Evolutionary conservation across 2,329 filamentous ascomycete species (phyloP), one percentile per base, ranked within the genome.

Genomic region (Diaporthe aspalathi): DNA sequence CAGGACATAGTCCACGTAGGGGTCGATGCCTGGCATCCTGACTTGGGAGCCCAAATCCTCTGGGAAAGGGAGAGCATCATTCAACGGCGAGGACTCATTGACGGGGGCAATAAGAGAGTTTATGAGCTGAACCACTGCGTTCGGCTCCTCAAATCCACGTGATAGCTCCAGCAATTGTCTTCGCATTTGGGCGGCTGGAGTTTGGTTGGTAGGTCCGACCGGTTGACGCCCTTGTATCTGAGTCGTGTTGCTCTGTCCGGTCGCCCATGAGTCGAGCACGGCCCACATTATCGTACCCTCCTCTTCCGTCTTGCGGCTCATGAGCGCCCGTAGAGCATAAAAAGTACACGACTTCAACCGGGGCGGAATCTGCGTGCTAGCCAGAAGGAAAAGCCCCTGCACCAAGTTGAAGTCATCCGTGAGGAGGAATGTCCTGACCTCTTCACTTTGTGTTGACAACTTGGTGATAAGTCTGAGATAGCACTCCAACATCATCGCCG

Each of bases 401-500:
- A 93, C 87, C 50, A 98, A 84, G 74, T 90, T 91, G 76, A 93
- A 91, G 7, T 86, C 76, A 16, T 74, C 74, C 62, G 81, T 87
- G 27, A 97, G 83, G 72, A 98, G 86, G 85, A 92, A 97, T 43
- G 88, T 83, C 63, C 95, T 89, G 1, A 94, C 92, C 24, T 86
- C 84, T 71, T 88, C 85, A 77, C 94, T 97, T 78, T 95, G 90
- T 27, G 88, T 86, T 73, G 92, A 91, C 12, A 99, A 85, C 80
- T 97, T 94, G 4, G 94, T 90, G 76, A 97, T 93, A 6, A 99
- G 87, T 38, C 95, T 91, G 67, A 99, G 86, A 79, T 98, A 98
- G 76, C 94, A 95, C 78, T 98, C 94, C 35, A 99, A 86, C 94
- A 99, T 98, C 82, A 97, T 93, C n/a, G 92, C 91, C 50, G 94